Evolutionary conservation across 1,139 yeast species (phyloP).

Genomic region (Protomyces gravidus): DNA sequence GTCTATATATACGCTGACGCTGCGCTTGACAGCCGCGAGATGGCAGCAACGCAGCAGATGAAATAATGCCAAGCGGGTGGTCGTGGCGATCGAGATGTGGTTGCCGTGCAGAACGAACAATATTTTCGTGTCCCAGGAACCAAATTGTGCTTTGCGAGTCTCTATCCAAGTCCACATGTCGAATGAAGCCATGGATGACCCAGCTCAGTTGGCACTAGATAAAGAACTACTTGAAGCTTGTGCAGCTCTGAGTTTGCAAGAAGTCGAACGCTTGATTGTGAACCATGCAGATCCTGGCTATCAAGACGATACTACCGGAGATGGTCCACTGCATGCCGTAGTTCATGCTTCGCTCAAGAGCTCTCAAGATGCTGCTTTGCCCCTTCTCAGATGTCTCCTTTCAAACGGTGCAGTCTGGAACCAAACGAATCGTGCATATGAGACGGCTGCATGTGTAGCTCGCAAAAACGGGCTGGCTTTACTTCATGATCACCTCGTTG

Average conservation of each 20-base stretch:
- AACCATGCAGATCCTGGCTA: conserved; percentile 26
- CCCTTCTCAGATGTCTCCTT: conserved; percentile 1
- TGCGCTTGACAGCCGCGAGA: no score
- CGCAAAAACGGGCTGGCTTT: conserved; percentile 39
- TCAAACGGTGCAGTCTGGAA: conserved; percentile 31
- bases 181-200: conserved; percentile 1
- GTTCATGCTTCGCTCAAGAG: background rate
- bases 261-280: conserved; percentile 9
- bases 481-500: conserved; percentile 56
- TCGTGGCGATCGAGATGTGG: no score
- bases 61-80: no score
- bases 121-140: no score
- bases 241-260: conserved; percentile 7
- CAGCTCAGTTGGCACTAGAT: conserved; percentile 21
- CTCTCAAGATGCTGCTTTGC: background rate
- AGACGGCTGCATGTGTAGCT: conserved; percentile 43
- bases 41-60: no score
- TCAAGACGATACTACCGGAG: conserved; percentile 26
- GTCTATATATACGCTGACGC: no score
- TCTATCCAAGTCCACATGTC: no score
- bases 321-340: conserved; percentile 26
- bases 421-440: conserved; percentile 46
- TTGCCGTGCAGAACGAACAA: no score
- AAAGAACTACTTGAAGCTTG: conserved; percentile 19
- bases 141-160: no score